Percentiles rank a stretch among this genome's conserved stretches.
phyloP scores from a whole-genome alignment of 2,329 filamentous ascomycete species.

The Lachnellula arida region DNA sequence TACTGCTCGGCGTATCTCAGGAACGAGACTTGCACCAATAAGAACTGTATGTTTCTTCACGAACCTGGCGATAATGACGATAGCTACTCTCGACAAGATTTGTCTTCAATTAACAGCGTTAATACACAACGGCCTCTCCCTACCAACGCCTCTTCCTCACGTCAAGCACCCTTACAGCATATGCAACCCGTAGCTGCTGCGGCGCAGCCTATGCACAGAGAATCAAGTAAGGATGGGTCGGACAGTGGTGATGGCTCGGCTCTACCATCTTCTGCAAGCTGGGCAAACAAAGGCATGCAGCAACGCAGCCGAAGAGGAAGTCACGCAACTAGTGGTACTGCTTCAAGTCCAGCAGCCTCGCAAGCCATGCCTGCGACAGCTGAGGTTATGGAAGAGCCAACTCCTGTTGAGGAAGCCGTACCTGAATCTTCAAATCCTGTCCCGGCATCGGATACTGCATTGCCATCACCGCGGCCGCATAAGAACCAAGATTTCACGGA shows the following conservation, averaged over 20 bases:
- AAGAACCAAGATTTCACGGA: constrained; percentile 32
- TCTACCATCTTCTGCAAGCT: constrained; percentile 89
- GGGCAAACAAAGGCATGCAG: constrained; percentile 69
- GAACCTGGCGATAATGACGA: constrained; percentile 98
- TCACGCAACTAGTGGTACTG: constrained; percentile 73
- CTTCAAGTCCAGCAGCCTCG: constrained; percentile 76
- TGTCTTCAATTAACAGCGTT: constrained; percentile 91
- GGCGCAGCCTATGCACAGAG: constrained; percentile 65
- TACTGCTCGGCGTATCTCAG: constrained; percentile 97
- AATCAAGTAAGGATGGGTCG: constrained; percentile 73
- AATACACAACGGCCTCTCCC: constrained; percentile 68
- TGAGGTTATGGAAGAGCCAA: constrained; percentile 44
- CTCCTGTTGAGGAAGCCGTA: constrained; percentile 11
- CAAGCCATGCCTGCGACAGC: constrained; percentile 50
- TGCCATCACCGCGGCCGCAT: constrained; percentile 14
- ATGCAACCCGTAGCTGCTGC: constrained; percentile 32
- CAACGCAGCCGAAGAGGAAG: constrained; percentile 68
- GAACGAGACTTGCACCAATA: constrained; percentile 89
- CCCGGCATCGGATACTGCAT: constrained; percentile 7
- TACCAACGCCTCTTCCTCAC: constrained; percentile 46
- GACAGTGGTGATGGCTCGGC: constrained; percentile 77
- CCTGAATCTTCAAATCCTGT: constrained; percentile 3
- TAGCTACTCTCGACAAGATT: constrained; percentile 88
- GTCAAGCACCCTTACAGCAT: constrained; percentile 34
- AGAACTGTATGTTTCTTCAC: constrained; percentile 96